Evolutionary conservation across 257 asterid genomes (phyloP), one percentile per base, ranked within the genome.

Genomic region (Jacaranda copaia): DNA sequence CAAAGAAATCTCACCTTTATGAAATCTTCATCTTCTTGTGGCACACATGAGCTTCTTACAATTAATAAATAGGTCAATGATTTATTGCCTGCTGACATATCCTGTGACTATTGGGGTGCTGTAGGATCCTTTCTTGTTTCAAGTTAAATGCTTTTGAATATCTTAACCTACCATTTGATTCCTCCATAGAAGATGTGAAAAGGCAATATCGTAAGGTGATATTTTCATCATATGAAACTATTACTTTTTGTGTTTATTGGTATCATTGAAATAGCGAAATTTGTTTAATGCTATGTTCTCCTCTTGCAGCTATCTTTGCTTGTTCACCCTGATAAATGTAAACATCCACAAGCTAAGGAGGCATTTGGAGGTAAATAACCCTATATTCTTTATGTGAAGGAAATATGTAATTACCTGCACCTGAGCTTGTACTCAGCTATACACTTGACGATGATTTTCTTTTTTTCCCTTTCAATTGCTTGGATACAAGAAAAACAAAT

Each of bases 271-370:
- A 45, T 56, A 71, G n/a, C 68, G 68, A 52, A 48, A 64, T 62
- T 70, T 77, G 39, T 61, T 71, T 82, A 39, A 84, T 77, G 72
- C 56, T 67, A 68, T 52, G 56, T 82, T 56, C 16, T 52, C 57
- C 70, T 76, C 46, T 74, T 82, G 73, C 88, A 96, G 99, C 63
- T 96, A 75, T 96, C 99, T 63, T 88, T 96, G 85, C 93, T 96
- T 80, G 99, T 96, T 85, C 99, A 96, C 85, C 99, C 99, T 66
- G 99, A 96, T 84, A 96, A 96, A 80, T 96, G 99, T 85, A 93
- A 96, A 72, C 98, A 96, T 86, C 97, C 98, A 65, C 96, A 91
- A 89, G 94, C 99, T 20, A 96, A 90, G 92, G 99, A 96, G 84
- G 99, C 99, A 64, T 95, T 95, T 85, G 96, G 89, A 80, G 98